Evolutionary conservation across 176 grass and related monocot species (phyloP).

Genomic region (Avena sativa): DNA sequence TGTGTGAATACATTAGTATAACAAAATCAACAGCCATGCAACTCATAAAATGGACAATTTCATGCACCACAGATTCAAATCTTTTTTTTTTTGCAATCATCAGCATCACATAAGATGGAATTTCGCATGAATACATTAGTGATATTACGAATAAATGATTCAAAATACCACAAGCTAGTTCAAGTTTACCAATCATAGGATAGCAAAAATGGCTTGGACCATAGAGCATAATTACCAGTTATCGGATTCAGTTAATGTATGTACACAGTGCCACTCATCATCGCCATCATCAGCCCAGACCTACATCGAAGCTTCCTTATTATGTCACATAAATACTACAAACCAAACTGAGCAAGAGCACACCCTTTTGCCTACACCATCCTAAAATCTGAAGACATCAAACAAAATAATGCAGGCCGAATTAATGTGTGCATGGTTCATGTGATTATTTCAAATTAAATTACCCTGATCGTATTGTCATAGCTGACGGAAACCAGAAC

Average conservation of each 20-base stretch:
- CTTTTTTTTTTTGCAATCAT: not conserved
- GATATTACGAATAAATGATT: slow-evolving; percentile 5
- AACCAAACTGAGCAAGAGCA: slow-evolving; percentile 4
- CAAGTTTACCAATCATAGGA: not conserved
- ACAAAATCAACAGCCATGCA: not conserved
- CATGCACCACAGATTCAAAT: not conserved
- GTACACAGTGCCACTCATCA: slow-evolving; percentile 93
- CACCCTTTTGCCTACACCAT: not conserved
- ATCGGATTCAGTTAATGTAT: slow-evolving; percentile 74
- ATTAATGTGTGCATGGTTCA: not conserved
- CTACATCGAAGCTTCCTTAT: slow-evolving; percentile 48
- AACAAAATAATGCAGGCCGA: not conserved
- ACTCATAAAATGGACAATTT: slow-evolving; percentile 7
- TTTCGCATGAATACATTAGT: not conserved
- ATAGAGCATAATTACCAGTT: slow-evolving; percentile 45
- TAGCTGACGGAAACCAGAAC: slow-evolving; percentile 92
- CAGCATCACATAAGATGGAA: not conserved
- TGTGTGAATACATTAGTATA: not conserved
- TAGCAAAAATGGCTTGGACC: not conserved
- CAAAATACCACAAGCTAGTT: not conserved
- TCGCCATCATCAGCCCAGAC: slow-evolving; percentile 87
- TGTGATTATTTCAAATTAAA: not conserved
- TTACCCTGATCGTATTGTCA: slow-evolving; percentile 86
- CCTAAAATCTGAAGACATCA: not conserved
- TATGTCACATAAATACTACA: slow-evolving; percentile 21